These are phyloP conservation scores for Annona squamosa DNA, from an alignment of 164 flowering plant species.

Conservation along the genomic window DNA sequence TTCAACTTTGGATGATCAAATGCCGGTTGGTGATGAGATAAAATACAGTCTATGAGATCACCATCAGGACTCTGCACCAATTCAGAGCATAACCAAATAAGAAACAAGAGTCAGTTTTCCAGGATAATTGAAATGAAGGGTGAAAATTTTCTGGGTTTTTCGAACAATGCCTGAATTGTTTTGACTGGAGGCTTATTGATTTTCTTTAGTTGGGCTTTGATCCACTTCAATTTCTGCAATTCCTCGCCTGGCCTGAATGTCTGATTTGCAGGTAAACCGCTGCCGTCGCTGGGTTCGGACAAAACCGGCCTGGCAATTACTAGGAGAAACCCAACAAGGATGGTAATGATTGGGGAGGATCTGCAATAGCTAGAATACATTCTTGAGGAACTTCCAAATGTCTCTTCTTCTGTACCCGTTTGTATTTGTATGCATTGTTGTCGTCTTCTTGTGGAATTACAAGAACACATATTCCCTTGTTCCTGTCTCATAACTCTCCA, in stretches of 20 bases:
- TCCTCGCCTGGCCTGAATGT: slow-evolving; percentile 56
- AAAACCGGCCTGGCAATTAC: slow-evolving; percentile 31
- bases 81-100: not conserved
- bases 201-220: slow-evolving; percentile 54
- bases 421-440: slow-evolving; percentile 38
- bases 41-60: slow-evolving; percentile 85
- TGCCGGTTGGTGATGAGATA: slow-evolving; percentile 86
- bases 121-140: slow-evolving; percentile 3
- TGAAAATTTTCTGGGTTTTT: slow-evolving; percentile 4
- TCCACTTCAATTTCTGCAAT: slow-evolving; percentile 46
- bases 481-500: slow-evolving; percentile 26
- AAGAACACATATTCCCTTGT: slow-evolving; percentile 23
- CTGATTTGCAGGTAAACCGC: slow-evolving; percentile 19
- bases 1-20: slow-evolving; percentile 89
- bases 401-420: slow-evolving; percentile 25
- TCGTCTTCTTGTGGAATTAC: slow-evolving; percentile 53
- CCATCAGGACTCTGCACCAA: slow-evolving; percentile 88
- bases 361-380: slow-evolving; percentile 46
- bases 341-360: slow-evolving; percentile 45
- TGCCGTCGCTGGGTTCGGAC: slow-evolving; percentile 1
- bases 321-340: slow-evolving; percentile 53
- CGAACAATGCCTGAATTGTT: slow-evolving; percentile 44
- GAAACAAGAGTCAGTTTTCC: not conserved
- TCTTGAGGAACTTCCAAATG: slow-evolving; percentile 20
- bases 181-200: slow-evolving; percentile 82